These are phyloP conservation scores for Pichia californica DNA, from an alignment of 805 yeast genomes.

Conservation along the genomic window DNA sequence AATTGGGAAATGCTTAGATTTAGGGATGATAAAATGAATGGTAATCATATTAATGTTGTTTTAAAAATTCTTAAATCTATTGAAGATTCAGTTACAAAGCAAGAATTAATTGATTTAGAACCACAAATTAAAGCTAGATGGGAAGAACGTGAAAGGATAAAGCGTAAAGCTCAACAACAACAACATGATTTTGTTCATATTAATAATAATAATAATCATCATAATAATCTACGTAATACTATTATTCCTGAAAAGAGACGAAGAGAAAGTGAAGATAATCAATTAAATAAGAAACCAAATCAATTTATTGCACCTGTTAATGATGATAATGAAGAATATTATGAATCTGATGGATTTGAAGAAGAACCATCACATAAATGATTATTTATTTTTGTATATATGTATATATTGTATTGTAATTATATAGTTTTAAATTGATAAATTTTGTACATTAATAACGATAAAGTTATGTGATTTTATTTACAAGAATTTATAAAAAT, in stretches of 20 bases:
- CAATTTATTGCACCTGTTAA: background rate
- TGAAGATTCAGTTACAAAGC: constrained; percentile 75
- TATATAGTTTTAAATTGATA: too few relatives aligned
- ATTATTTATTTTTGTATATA: background rate
- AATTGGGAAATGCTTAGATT: constrained; percentile 84
- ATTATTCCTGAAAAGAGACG: constrained; percentile 7
- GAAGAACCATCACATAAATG: constrained; percentile 25
- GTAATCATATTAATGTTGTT: constrained; percentile 78
- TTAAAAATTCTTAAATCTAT: constrained; percentile 79
- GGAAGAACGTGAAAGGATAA: constrained; percentile 47
- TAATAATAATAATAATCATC: constrained; percentile 3
- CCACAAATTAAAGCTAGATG: constrained; percentile 52
- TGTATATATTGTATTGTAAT: too few relatives aligned
- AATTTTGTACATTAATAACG: constrained; percentile 10
- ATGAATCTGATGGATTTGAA: constrained; percentile 33
- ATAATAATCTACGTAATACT: constrained; percentile 1
- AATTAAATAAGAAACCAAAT: background rate
- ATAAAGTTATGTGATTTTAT: too few relatives aligned
- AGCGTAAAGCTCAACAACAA: constrained; percentile 19
- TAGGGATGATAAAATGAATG: constrained; percentile 87
- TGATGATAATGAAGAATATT: constrained; percentile 16
- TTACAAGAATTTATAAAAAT: background rate
- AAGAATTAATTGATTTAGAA: constrained; percentile 60
- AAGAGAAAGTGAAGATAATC: background rate
- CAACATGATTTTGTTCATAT: constrained; percentile 15